Evolutionary conservation across 1,284 basidiomycete species (phyloP).

Genomic region (Leccinum brunneo-olivaceum): DNA sequence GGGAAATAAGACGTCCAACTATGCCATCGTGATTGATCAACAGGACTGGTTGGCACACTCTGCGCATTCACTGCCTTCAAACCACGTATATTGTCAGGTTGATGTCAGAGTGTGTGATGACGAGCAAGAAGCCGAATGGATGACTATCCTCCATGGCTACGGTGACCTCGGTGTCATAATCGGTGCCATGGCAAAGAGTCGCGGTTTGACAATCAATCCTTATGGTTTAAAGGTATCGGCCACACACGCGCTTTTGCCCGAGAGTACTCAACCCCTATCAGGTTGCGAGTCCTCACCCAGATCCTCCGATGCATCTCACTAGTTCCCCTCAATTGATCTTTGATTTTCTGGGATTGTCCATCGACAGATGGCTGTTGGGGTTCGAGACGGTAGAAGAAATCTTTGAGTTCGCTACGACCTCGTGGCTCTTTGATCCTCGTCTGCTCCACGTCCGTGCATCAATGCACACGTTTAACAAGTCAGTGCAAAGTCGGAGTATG

Average conservation of each 20-base stretch:
- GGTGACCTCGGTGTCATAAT: conserved; percentile 68
- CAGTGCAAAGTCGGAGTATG: conserved; percentile 48
- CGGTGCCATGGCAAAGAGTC: conserved; percentile 44
- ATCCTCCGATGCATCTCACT: conserved; percentile 38
- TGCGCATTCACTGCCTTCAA: conserved; percentile 15
- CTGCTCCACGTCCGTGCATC: conserved; percentile 17
- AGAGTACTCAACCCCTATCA: conserved; percentile 19
- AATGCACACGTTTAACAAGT: conserved; percentile 36
- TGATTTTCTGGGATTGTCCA: conserved; percentile 50
- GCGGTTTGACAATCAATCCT: conserved; percentile 43
- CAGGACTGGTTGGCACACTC: conserved; percentile 21
- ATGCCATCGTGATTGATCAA: conserved; percentile 42
- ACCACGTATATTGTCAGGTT: conserved; percentile 43
- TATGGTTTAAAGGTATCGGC: conserved; percentile 53
- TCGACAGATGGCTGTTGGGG: conserved; percentile 43
- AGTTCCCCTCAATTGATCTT: conserved; percentile 42
- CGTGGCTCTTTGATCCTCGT: conserved; percentile 44
- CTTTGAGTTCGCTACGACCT: conserved; percentile 52
- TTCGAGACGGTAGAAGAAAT: conserved; percentile 47
- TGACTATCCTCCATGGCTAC: conserved; percentile 52
- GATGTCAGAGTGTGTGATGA: conserved; percentile 56
- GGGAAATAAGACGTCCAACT: conserved; percentile 55
- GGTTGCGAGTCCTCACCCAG: conserved; percentile 36
- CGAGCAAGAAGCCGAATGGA: conserved; percentile 41
- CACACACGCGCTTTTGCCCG: neutral